Evolutionary conservation across 257 asterid genomes (phyloP).

Genomic region (Solanum tarapatanum): DNA sequence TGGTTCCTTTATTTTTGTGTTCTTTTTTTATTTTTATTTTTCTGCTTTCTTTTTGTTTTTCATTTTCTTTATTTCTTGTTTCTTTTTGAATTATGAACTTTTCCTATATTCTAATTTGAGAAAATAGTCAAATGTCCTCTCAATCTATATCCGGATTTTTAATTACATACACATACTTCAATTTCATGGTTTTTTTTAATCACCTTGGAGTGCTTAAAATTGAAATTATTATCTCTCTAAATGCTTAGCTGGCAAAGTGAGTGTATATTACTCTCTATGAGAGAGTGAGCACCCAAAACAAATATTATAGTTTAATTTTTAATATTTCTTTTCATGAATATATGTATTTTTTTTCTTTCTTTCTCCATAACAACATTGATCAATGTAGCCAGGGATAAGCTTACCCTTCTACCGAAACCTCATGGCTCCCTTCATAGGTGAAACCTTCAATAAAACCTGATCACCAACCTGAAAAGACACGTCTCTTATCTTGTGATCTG

Average conservation of each 20-base stretch:
- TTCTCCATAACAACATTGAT: not conserved
- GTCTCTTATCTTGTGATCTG: not conserved
- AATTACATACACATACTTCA: not conserved
- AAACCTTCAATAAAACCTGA: not conserved
- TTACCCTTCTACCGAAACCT: not conserved
- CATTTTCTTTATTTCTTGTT: not conserved
- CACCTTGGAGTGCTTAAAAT: not conserved
- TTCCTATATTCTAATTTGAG: not conserved
- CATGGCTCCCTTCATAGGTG: not conserved
- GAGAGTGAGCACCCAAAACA: not conserved
- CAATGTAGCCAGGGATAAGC: not conserved
- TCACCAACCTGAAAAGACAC: not conserved
- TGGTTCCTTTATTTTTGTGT: not conserved
- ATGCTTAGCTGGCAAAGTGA: not conserved
- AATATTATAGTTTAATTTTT: too few species aligned
- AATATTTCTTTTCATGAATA: not conserved
- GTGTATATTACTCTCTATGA: not conserved
- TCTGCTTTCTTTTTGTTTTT: not conserved
- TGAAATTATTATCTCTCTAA: not conserved
- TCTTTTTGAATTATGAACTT: not conserved
- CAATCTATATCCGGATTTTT: not conserved
- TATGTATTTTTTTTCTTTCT: not conserved
- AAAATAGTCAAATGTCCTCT: not conserved
- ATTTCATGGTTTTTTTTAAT: not conserved
- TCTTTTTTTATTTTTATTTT: too few species aligned